Base-by-base conservation (phyloP, 2,329 filamentous ascomycete genomes). In the Penicillium sclerotigenum region DNA sequence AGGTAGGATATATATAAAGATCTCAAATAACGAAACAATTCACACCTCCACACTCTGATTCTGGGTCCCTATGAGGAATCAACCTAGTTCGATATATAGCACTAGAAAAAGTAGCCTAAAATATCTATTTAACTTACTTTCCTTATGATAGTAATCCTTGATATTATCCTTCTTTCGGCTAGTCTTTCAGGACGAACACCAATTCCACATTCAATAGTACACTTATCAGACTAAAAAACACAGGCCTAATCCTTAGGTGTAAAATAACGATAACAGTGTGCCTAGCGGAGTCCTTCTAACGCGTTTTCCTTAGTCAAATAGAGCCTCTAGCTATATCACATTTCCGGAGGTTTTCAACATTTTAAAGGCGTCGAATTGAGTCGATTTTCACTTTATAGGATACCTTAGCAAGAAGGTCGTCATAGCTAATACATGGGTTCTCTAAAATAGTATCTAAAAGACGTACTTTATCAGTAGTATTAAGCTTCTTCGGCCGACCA, bases 41-140 rank as follows among this genome's bases (percentile, higher is more conserved):
- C n/a, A n/a, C n/a, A n/a, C n/a, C n/a, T n/a, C n/a, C n/a, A n/a
- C n/a, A n/a, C n/a, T n/a, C n/a, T n/a, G n/a, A n/a, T n/a, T n/a
- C n/a, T n/a, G n/a, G n/a, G n/a, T n/a, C n/a, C n/a, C n/a, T n/a
- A n/a, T n/a, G n/a, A n/a, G n/a, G n/a, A n/a, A n/a, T n/a, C n/a
- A n/a, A n/a, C n/a, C n/a, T n/a, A n/a, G 43, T 58, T 14, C 50
- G 46, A 7, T 29, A 16, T 8, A 9, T 6, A 45, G 45, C 33
- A 1, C 43, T 47, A 2, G 26, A 45, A 58, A 62, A 62, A 26
- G 52, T 48, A 56, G 54, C 55, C 61, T 16, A 63, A 53, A 63
- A 61, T 26, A 63, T 63, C 59, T 63, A 47, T 40, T 59, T 61
- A 10, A 59, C 37, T 28, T 36, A 29, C 33, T 60, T 62, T 4